Evolutionary conservation across 1,139 yeast genomes (phyloP), one percentile per base, ranked within the genome.

Genomic region (Blastobotrys malaysiensis): DNA sequence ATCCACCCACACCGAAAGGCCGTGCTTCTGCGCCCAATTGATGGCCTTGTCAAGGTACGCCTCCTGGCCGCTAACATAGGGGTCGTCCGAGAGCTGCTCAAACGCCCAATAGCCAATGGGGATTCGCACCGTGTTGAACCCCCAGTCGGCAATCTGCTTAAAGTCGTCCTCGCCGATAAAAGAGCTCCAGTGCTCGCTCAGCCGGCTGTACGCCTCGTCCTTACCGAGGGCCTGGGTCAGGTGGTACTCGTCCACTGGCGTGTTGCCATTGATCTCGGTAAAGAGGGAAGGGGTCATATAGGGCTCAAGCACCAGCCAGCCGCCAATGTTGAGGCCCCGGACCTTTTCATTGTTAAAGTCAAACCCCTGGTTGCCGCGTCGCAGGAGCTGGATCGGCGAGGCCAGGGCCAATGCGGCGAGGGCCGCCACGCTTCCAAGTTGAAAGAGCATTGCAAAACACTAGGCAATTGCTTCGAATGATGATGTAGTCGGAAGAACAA

Each of bases 31-130:
- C 50, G 88, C 82, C 97, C 97, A 91, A 21, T 71, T 77, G 51
- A 91, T 74, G 9, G 97, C 96, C 62, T 77, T 74, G 63, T 87
- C 90, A 57, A 91, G 74, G 69, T 86, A 88, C 16, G 71, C 67
- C 53, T 77, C 82, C 73, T 90, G 97, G 22, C 97, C 97, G 66
- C 81, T 84, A 49, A 88, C 95, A 68, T 88, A 91, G 6, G 98
- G 97, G 68, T 93, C 99, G 57, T 75, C 72, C 19, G 74, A 78
- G 55, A 81, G 73, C 46, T 75, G 72, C 51, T 78, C 72, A 70
- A 87, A 93, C 2, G 98, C 97, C 99, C 99, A 91, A 75, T 91
- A 93, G 6, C 98, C 98, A 58, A 91, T 81, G 24, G 98, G 98
- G 57, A 91, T 86, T 64, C 98, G 81, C 43, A 88, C 97, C 58